phyloP scores from a whole-genome alignment of 331 rosid genomes.

The Malus hybrid region DNA sequence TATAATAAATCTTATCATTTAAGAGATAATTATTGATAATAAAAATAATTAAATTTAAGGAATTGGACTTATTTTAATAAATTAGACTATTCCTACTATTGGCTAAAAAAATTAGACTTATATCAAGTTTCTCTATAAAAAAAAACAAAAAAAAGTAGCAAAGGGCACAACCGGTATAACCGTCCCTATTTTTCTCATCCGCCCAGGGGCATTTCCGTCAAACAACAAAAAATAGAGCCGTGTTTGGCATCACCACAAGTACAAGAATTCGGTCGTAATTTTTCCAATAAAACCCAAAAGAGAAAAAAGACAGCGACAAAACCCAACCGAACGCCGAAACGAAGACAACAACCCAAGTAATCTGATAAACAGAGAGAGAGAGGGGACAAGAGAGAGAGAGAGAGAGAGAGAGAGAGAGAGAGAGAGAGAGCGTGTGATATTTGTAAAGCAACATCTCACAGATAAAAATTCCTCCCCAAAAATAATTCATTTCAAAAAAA shows the following conservation, averaged over 20 bases:
- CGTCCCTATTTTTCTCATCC: background rate
- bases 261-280: background rate
- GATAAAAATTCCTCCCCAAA: constrained; percentile 17
- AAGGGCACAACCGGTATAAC: background rate
- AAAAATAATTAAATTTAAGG: too few relatives aligned
- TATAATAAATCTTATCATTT: too few relatives aligned
- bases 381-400: background rate
- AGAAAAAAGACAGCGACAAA: constrained; percentile 19
- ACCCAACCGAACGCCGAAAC: constrained; percentile 27
- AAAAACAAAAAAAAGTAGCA: background rate
- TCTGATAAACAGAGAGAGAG: constrained; percentile 9
- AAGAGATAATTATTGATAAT: background rate
- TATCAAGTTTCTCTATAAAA: too few relatives aligned
- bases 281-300: constrained; percentile 1
- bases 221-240: background rate
- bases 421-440: background rate
- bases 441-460: constrained; percentile 15
- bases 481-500: constrained; percentile 21
- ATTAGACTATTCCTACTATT: too few relatives aligned
- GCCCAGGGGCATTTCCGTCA: constrained; percentile 15
- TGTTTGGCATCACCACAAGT: constrained; percentile 25
- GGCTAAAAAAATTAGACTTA: too few relatives aligned
- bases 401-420: background rate
- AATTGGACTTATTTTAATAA: too few relatives aligned
- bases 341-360: constrained; percentile 11